phyloP scores from a whole-genome alignment of 1,284 basidiomycete species.

The Fomitopsis palustris region DNA sequence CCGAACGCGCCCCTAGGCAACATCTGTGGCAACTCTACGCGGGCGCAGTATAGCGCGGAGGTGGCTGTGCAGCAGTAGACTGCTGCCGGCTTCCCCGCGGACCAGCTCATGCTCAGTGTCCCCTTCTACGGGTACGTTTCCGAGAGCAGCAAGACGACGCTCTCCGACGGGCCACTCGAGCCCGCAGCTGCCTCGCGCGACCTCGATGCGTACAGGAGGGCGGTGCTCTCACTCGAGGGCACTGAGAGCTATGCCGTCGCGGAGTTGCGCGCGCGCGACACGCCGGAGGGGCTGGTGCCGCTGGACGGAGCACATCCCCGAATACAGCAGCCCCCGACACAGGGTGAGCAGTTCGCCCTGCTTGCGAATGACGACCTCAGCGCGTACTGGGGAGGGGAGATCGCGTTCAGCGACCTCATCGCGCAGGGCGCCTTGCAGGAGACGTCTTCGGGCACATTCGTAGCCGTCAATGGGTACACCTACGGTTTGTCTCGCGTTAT shows the following conservation, averaged over 20 bases:
- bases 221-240: background rate
- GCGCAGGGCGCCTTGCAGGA: slow-evolving; percentile 52
- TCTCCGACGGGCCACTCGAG: slow-evolving; percentile 15
- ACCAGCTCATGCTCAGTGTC: slow-evolving; percentile 72
- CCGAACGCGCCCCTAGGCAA: slow-evolving; percentile 76
- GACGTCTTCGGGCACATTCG: slow-evolving; percentile 39
- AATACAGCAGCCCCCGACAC: background rate
- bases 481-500: slow-evolving; percentile 32
- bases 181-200: background rate
- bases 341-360: background rate
- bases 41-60: slow-evolving; percentile 65
- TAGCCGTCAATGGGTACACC: slow-evolving; percentile 42
- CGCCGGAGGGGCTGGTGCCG: slow-evolving; percentile 23
- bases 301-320: slow-evolving; percentile 34
- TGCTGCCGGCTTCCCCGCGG: slow-evolving; percentile 65
- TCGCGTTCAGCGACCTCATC: slow-evolving; percentile 60
- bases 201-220: background rate
- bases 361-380: slow-evolving; percentile 24
- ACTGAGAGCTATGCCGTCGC: slow-evolving; percentile 17
- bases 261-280: slow-evolving; percentile 7
- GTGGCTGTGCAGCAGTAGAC: slow-evolving; percentile 68
- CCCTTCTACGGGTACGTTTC: slow-evolving; percentile 64
- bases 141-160: slow-evolving; percentile 38
- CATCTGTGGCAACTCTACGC: slow-evolving; percentile 60
- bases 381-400: slow-evolving; percentile 40